Evolutionary conservation across 2,329 filamentous ascomycete species (phyloP).

Genomic region (Exserohilum rostratum): DNA sequence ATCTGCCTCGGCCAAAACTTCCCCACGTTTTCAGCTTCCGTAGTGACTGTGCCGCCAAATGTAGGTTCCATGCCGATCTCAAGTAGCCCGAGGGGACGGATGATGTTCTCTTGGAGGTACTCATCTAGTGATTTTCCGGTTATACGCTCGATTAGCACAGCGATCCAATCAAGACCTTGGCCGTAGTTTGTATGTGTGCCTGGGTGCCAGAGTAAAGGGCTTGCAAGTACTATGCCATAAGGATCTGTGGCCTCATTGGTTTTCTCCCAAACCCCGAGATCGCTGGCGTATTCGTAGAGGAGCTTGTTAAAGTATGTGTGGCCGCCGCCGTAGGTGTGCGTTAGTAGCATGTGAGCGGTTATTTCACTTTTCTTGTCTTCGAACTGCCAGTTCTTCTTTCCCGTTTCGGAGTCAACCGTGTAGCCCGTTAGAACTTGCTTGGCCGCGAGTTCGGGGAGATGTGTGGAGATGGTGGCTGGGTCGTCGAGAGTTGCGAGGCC

Average conservation of each 20-base stretch:
- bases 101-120: conserved; percentile 27
- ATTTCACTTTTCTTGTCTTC: conserved; percentile 21
- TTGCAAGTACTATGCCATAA: conserved; percentile 16
- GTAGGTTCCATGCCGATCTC: conserved; percentile 21
- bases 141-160: conserved; percentile 52
- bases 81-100: conserved; percentile 20
- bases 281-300: conserved; percentile 33
- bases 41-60: conserved; percentile 50
- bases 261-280: conserved; percentile 11
- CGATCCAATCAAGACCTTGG: conserved; percentile 58
- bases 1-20: conserved; percentile 59
- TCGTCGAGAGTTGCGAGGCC: conserved; percentile 26
- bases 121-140: conserved; percentile 47
- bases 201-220: conserved; percentile 46
- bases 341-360: conserved; percentile 50
- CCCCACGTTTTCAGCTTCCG: conserved; percentile 1
- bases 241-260: conserved; percentile 23
- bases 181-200: conserved; percentile 59
- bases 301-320: conserved; percentile 52
- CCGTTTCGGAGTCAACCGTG: not conserved
- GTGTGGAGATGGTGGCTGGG: conserved; percentile 14
- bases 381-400: conserved; percentile 16
- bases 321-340: conserved; percentile 56
- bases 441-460: conserved; percentile 28
- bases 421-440: conserved; percentile 28